Base-by-base conservation (phyloP, 257 asterid species). In the Echium plantagineum region DNA sequence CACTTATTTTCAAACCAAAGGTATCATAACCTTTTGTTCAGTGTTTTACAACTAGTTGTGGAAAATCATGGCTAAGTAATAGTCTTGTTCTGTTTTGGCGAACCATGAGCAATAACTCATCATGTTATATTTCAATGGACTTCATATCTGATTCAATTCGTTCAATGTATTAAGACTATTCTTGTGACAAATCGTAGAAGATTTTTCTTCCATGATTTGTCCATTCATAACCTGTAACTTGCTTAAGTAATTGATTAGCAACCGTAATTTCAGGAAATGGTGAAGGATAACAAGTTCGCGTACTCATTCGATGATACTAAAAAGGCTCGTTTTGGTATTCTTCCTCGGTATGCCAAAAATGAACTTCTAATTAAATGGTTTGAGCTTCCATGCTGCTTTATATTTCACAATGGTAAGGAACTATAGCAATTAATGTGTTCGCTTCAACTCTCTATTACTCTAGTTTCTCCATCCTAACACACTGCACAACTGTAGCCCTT, bases 351-450 rank as follows among this genome's bases (percentile, higher is more conserved):
- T 71, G 89, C 95, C 24, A 89, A 78, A 69, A 89, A 75, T 73
- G 98, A 93, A 71, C 59, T 68, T 64, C 74, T 79, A 66, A 86
- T 93, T 70, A 86, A 76, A 78, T 93, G 98, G 98, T 93, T 93
- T 65, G 97, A 93, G 81, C 95, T 93, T 72, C 97, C 98, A 67
- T 88, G 81, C 59, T 93, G 98, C 87, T 85, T 88, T 86, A 86
- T 93, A 62, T 93, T 89, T 78, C 98, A 93, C 68, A 93, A 88
- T 10, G 97, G 98, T 93, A 71, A 75, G 95, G 62, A 63, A 20
- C 61, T 63, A 17, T 63, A 15, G 12, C 32, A 62, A 55, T 58
- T 58, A 67, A 62, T 47, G 54, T 24, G 21, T 21, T 30, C 62
- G 10, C 46, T 53, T 49, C 32, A 16, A 42, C 22, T 42, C 30